phyloP scores from a whole-genome alignment of 140 eudicot species.

The Stevia rebaudiana region DNA sequence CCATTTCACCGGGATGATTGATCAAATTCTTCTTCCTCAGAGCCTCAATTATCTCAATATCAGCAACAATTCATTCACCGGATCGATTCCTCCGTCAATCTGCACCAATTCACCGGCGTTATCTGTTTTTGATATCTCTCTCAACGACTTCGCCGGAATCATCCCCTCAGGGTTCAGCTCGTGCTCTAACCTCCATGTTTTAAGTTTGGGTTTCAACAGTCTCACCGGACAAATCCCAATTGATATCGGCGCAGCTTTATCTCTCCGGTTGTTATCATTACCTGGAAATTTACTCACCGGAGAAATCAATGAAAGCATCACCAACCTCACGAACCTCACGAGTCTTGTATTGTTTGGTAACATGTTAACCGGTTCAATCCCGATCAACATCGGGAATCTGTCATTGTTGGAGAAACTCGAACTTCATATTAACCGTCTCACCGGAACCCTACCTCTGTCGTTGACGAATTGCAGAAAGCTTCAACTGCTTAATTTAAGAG shows the following conservation, averaged over 20 bases:
- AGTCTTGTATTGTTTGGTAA: neutral
- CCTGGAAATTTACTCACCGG: neutral
- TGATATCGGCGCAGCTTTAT: neutral
- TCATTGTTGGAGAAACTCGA: neutral
- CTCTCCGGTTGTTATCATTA: neutral
- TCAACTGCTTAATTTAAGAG: constrained; percentile 1
- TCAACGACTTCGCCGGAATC: neutral
- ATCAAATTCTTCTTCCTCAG: neutral
- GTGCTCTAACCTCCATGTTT: neutral
- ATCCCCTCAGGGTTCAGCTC: neutral
- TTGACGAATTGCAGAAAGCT: neutral
- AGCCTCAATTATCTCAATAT: neutral
- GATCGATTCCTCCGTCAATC: neutral
- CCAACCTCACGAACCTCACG: neutral
- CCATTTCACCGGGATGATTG: constrained; percentile 24
- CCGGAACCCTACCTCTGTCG: neutral
- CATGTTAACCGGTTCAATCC: neutral
- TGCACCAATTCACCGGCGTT: neutral
- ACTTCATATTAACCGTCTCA: constrained; percentile 12
- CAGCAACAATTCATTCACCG: neutral
- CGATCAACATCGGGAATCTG: neutral
- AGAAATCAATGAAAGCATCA: neutral
- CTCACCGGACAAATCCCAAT: neutral
- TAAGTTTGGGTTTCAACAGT: neutral
- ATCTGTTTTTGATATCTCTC: neutral